A percentile compares a stretch with the other conserved stretches of the same genome.
Conservation (phyloP, 2,329 filamentous ascomycete species). For the Ophiocordyceps sinensis region DNA sequence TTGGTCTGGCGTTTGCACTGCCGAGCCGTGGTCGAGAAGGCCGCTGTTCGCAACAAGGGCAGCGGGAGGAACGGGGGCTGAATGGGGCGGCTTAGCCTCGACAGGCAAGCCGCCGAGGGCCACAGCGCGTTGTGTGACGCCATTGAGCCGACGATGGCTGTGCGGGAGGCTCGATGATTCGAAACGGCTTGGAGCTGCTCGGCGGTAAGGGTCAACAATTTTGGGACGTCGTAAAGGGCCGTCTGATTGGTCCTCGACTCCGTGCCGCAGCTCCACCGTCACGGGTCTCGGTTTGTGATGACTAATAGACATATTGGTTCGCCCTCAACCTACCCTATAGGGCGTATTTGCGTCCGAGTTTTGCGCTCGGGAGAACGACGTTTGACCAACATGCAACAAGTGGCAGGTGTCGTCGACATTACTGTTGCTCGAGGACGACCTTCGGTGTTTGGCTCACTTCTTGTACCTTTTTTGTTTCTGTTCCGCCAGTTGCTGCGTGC, state of each 20-base stretch:
- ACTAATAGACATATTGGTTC: too few species aligned
- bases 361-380: not conserved
- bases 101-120: constrained; percentile 11
- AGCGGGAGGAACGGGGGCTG: constrained; percentile 4
- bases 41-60: constrained; percentile 8
- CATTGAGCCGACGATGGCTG: constrained; percentile 10
- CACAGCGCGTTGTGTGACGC: constrained; percentile 14
- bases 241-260: constrained; percentile 1
- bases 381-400: too few species aligned
- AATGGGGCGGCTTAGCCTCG: constrained; percentile 1
- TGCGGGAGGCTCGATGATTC: not conserved
- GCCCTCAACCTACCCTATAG: not conserved
- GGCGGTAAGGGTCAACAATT: not conserved
- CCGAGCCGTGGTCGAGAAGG: constrained; percentile 41
- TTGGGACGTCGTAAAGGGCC: not conserved
- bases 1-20: constrained; percentile 36
- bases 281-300: not conserved
- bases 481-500: too few species aligned
- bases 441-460: too few species aligned
- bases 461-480: too few species aligned
- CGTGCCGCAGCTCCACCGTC: not conserved
- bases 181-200: not conserved
- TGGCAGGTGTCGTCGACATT: too few species aligned
- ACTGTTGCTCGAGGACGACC: not conserved
- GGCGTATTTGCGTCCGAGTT: not conserved